A percentile compares a stretch with the other conserved stretches of the same genome.
Conservation (phyloP, 2,329 filamentous ascomycete genomes). For the Phoma sp. region DNA sequence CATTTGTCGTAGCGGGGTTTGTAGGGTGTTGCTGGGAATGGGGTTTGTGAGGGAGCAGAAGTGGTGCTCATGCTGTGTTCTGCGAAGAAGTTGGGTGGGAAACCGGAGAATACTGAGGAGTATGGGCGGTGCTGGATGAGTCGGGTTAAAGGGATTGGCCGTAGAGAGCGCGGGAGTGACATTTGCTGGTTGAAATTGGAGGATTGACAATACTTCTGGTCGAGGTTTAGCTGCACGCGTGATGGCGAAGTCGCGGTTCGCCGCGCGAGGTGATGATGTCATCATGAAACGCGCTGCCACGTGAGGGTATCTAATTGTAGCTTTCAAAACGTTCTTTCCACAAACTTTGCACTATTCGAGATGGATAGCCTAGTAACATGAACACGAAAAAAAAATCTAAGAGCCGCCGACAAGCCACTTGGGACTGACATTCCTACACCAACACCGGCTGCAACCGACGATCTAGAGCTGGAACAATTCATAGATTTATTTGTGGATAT, state of each 20-base stretch:
- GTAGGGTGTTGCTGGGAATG: constrained; percentile 22
- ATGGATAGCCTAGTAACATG: too few relatives aligned
- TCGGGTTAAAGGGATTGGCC: not conserved
- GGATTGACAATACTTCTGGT: not conserved
- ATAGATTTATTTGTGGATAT: too few relatives aligned
- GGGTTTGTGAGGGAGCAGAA: not conserved
- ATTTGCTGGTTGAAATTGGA: not conserved
- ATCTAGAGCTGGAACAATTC: too few relatives aligned
- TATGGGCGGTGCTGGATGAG: not conserved
- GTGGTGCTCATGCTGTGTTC: constrained; percentile 8
- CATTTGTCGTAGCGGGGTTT: constrained; percentile 27
- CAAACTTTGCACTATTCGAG: too few relatives aligned
- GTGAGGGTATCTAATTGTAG: constrained; percentile 2
- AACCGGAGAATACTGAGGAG: constrained; percentile 8
- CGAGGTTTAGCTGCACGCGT: not conserved
- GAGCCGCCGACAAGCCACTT: too few relatives aligned
- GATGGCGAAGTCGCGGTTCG: not conserved
- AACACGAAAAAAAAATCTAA: too few relatives aligned
- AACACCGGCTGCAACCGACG: too few relatives aligned
- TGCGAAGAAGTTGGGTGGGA: constrained; percentile 14
- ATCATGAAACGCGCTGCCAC: constrained; percentile 26
- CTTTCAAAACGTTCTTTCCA: too few relatives aligned
- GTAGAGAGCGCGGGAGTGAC: not conserved
- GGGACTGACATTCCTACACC: too few relatives aligned
- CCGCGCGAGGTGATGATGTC: constrained; percentile 27